Evolutionary conservation across 2,329 filamentous ascomycete species (phyloP).

Genomic region (Canariomyces notabilis): DNA sequence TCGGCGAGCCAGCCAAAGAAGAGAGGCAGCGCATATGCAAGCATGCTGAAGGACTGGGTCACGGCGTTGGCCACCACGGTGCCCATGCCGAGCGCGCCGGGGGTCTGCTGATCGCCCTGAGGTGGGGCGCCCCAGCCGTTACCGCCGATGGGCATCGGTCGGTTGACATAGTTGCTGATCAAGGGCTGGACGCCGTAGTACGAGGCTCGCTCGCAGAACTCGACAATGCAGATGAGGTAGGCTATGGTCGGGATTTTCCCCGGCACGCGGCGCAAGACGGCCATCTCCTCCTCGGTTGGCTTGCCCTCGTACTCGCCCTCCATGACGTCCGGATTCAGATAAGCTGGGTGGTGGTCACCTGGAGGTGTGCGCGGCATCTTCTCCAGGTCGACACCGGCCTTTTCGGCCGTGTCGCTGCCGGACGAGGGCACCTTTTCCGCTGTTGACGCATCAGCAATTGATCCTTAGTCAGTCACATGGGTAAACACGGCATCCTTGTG

Average conservation of each 20-base stretch:
- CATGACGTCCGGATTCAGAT: slow-evolving; percentile 26
- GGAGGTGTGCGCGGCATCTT: slow-evolving; percentile 9
- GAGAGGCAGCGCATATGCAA: slow-evolving; percentile 54
- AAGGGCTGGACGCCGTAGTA: slow-evolving; percentile 52
- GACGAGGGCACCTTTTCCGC: slow-evolving; percentile 11
- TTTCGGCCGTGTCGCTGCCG: neutral
- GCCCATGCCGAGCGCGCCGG: slow-evolving; percentile 57
- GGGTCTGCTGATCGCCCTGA: slow-evolving; percentile 39
- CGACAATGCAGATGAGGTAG: slow-evolving; percentile 55
- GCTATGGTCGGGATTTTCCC: slow-evolving; percentile 47
- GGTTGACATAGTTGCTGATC: slow-evolving; percentile 59
- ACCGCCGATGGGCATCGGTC: slow-evolving; percentile 48
- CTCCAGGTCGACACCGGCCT: slow-evolving; percentile 11
- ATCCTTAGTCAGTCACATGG: slow-evolving; percentile 5
- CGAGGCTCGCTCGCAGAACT: slow-evolving; percentile 57
- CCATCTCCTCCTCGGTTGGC: slow-evolving; percentile 51
- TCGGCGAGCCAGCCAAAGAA: slow-evolving; percentile 57
- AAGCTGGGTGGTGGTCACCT: slow-evolving; percentile 13
- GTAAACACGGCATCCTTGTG: too few species aligned
- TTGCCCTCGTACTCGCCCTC: slow-evolving; percentile 26
- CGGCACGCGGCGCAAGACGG: slow-evolving; percentile 47
- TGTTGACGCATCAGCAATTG: neutral
- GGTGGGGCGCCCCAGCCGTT: slow-evolving; percentile 43
- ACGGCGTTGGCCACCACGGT: slow-evolving; percentile 48
- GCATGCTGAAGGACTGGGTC: slow-evolving; percentile 49